Evolutionary conservation across 1,284 basidiomycete species (phyloP).

Genomic region (Cystobasidium pallidum): DNA sequence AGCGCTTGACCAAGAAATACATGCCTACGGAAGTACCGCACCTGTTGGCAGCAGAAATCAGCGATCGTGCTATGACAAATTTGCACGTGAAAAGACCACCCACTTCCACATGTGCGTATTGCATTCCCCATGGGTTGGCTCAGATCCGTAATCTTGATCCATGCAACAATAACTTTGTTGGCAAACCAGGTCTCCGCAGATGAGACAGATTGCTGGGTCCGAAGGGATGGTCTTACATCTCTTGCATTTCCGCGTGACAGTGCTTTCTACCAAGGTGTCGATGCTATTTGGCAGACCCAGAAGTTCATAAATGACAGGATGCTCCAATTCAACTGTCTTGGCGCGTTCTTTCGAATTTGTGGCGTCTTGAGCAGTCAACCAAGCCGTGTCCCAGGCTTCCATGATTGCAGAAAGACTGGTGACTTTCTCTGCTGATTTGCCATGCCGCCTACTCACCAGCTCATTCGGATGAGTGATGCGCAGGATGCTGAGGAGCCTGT

Average conservation of each 20-base stretch:
- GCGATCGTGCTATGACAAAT: not conserved
- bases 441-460: constrained; percentile 26
- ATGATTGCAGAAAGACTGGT: constrained; percentile 28
- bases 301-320: constrained; percentile 81
- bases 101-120: constrained; percentile 93
- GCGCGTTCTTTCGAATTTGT: constrained; percentile 57
- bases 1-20: constrained; percentile 90
- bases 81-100: constrained; percentile 57
- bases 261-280: constrained; percentile 78
- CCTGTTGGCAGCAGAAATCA: constrained; percentile 59
- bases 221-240: constrained; percentile 78
- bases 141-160: constrained; percentile 67
- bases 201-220: constrained; percentile 87
- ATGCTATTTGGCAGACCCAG: constrained; percentile 78
- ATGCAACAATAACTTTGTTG: constrained; percentile 91
- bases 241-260: constrained; percentile 69
- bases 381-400: constrained; percentile 33
- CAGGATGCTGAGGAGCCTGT: constrained; percentile 73
- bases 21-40: constrained; percentile 87
- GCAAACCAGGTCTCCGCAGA: constrained; percentile 87
- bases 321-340: constrained; percentile 66
- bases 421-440: constrained; percentile 20
- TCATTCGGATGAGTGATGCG: constrained; percentile 72
- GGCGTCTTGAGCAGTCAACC: constrained; percentile 55
- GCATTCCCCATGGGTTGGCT: constrained; percentile 73